Evolutionary conservation across 495 filamentous ascomycete genomes (phyloP).

Genomic region (Lophiostoma macrostomum): DNA sequence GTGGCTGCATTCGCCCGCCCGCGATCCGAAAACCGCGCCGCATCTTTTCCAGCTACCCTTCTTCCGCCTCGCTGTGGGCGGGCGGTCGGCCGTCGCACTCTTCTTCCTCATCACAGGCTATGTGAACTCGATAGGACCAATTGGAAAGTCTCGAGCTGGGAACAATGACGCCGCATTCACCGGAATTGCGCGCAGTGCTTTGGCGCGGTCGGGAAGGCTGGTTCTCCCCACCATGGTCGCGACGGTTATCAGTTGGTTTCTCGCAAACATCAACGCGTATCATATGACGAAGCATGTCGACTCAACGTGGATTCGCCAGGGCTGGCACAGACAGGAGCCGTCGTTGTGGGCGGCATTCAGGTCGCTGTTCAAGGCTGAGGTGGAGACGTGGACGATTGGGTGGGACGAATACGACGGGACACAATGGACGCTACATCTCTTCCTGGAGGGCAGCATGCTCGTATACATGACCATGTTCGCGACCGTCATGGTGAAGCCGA

Average conservation of each 20-base stretch:
- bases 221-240: slow-evolving; percentile 34
- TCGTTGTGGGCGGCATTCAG: slow-evolving; percentile 27
- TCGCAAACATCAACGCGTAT: slow-evolving; percentile 34
- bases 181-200: slow-evolving; percentile 27
- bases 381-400: slow-evolving; percentile 33
- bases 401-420: slow-evolving; percentile 38
- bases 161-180: slow-evolving; percentile 34
- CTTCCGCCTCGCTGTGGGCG: slow-evolving; percentile 34
- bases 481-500: slow-evolving; percentile 30
- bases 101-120: slow-evolving; percentile 40
- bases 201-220: slow-evolving; percentile 32
- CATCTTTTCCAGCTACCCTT: slow-evolving; percentile 35
- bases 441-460: slow-evolving; percentile 35
- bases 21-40: slow-evolving; percentile 21
- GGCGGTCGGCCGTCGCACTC: slow-evolving; percentile 32
- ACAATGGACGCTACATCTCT: slow-evolving; percentile 36
- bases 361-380: slow-evolving; percentile 24
- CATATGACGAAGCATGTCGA: slow-evolving; percentile 36
- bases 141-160: slow-evolving; percentile 30
- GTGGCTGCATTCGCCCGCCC: slow-evolving; percentile 30
- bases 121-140: slow-evolving; percentile 36
- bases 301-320: slow-evolving; percentile 36
- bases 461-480: slow-evolving; percentile 37
- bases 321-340: slow-evolving; percentile 30
- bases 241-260: slow-evolving; percentile 33